phyloP scores from a whole-genome alignment of 208 protist species.

The Wallacemonas rigidus region DNA sequence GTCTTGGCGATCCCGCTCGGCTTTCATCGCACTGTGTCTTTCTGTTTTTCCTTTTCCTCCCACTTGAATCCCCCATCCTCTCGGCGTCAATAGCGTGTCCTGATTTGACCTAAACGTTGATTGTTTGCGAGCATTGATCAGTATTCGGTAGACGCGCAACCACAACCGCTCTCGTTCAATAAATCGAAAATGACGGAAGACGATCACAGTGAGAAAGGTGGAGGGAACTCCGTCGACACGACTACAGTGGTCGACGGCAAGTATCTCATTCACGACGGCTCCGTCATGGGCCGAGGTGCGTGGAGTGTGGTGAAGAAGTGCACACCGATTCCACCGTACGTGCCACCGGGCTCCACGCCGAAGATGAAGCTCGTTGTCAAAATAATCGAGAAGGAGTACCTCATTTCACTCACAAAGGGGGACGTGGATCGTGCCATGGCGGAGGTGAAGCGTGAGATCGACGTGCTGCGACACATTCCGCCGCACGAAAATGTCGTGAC shows the following conservation, averaged over 20 bases:
- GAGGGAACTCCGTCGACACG: background rate
- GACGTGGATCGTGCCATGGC: conserved; percentile 88
- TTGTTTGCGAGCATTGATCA: too few species aligned
- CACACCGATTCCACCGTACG: conserved; percentile 63
- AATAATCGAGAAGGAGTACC: conserved; percentile 90
- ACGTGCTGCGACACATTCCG: conserved; percentile 87
- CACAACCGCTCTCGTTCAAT: background rate
- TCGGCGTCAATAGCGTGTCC: too few species aligned
- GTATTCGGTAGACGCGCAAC: too few species aligned
- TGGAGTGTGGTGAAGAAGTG: conserved; percentile 91
- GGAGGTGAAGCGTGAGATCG: conserved; percentile 91
- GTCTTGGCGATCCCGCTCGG: too few species aligned
- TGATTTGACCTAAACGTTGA: too few species aligned
- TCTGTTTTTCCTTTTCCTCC: too few species aligned
- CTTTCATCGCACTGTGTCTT: too few species aligned
- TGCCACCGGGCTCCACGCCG: conserved; percentile 59
- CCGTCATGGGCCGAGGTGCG: conserved; percentile 82
- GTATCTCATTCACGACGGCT: conserved; percentile 78
- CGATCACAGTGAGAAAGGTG: conserved; percentile 9
- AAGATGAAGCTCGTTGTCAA: conserved; percentile 91
- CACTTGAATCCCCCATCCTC: too few species aligned
- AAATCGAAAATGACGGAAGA: conserved; percentile 2
- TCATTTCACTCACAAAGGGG: conserved; percentile 83
- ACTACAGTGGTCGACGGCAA: conserved; percentile 67
- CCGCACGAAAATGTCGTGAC: conserved; percentile 87